A percentile compares a stretch with the other conserved stretches of the same genome.
Evolutionary conservation across 1,284 basidiomycete species (phyloP).

Genomic region (Cerrena zonata): DNA sequence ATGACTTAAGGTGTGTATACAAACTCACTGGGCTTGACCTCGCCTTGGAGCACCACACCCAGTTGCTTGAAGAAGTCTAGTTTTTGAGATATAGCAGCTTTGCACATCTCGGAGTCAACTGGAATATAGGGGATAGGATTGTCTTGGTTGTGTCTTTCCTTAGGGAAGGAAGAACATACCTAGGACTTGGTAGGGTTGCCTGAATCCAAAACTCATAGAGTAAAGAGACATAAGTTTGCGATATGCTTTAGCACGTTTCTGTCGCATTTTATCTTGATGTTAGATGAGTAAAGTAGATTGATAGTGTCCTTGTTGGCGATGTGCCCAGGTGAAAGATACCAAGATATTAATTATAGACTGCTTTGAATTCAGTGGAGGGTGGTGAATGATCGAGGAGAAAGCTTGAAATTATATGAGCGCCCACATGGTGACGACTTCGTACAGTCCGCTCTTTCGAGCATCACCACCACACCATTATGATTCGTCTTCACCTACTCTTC

Average conservation of each 20-base stretch:
- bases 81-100: slow-evolving; percentile 61
- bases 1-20: slow-evolving; percentile 3
- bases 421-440: slow-evolving; percentile 2
- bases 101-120: slow-evolving; percentile 87
- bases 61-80: slow-evolving; percentile 75
- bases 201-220: slow-evolving; percentile 78
- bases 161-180: slow-evolving; percentile 39
- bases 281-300: not conserved
- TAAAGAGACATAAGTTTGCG: slow-evolving; percentile 88
- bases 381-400: not conserved
- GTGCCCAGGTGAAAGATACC: not conserved
- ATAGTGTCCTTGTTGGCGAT: too few relatives aligned
- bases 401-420: not conserved
- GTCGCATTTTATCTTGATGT: slow-evolving; percentile 57
- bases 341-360: too few relatives aligned
- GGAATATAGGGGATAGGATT: slow-evolving; percentile 4
- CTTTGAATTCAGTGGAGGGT: not conserved
- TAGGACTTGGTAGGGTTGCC: slow-evolving; percentile 86
- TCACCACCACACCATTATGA: slow-evolving; percentile 15
- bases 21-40: slow-evolving; percentile 80
- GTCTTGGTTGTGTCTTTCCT: not conserved
- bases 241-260: slow-evolving; percentile 89
- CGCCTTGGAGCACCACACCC: slow-evolving; percentile 70
- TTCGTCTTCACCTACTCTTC: slow-evolving; percentile 18
- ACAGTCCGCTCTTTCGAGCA: slow-evolving; percentile 4